Base-by-base conservation (phyloP, 768 basidiomycete genomes). In the Chalciporus sphaerocephalus region DNA sequence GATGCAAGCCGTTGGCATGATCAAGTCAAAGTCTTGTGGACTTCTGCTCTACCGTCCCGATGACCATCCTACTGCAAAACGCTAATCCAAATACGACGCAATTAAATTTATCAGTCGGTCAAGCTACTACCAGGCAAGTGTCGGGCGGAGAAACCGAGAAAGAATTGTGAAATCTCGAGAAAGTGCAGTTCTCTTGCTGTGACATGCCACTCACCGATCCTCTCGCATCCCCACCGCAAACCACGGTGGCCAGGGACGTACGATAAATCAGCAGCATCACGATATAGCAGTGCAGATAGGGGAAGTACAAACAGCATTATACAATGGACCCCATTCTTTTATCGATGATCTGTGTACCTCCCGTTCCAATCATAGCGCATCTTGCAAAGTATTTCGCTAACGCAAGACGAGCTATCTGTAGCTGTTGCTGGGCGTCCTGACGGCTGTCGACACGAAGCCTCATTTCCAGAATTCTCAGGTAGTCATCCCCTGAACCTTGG, bases 331-430 rank as follows among this genome's bases (percentile, higher is more conserved):
- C 44, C 16, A 46, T 27, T 48, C 55, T 63, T 47, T 50, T 57
- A 47, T 65, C 52, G 35, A 48, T 49, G 38, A 53, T 46, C 51
- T 58, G 60, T 38, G 58, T 57, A 6, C 74, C 73, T 23, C 74
- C 73, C 4, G 69, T 71, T 47, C 73, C 74, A 40, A 77, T 70
- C 59, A 81, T 79, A 46, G 76, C 75, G 62, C 80, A 88, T 59
- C 86, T 73, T 20, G 90, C 86, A 61, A 92, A 83, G 67, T 91
- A 92, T 56, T 83, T 80, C 16, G 92, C 92, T 42, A 97, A 67
- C 13, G 83, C 84, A 10, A 93, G 73, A 40, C 93, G 79, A 21
- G 92, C 87, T n/a, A 79, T 70, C 57, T 87, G 85, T 50, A 98
- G 66, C 44, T 78, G 80, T 53, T 85, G 78, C 35, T 88, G 58